These are phyloP conservation scores for Globisporangium cystogenes DNA, from an alignment of 352 stramenopile species.

Conservation along the genomic window DNA sequence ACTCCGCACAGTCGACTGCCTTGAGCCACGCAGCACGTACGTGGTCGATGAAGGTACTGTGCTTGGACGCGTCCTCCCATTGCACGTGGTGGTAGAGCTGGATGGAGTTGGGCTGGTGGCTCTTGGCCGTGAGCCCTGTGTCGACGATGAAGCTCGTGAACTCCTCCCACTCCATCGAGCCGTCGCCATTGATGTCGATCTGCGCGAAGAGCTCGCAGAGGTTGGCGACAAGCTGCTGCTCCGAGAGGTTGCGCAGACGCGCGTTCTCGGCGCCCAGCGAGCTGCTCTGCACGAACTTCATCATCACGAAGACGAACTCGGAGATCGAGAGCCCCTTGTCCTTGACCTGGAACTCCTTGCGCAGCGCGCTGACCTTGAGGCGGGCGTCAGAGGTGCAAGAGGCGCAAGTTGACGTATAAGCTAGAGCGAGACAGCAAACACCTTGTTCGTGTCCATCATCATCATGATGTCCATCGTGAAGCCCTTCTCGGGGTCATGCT, in stretches of 20 bases:
- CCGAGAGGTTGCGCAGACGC: conserved; percentile 52
- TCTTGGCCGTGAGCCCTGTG: conserved; percentile 75
- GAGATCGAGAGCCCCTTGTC: conserved; percentile 70
- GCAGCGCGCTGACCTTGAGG: conserved; percentile 61
- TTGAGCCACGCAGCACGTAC: conserved; percentile 9
- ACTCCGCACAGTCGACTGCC: background rate
- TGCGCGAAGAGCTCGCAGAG: conserved; percentile 88
- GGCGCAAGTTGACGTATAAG: background rate
- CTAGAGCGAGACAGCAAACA: background rate
- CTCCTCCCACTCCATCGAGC: conserved; percentile 91
- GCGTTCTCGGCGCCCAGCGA: conserved; percentile 51
- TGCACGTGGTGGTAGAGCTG: conserved; percentile 73
- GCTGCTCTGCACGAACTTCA: conserved; percentile 63
- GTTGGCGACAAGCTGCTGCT: conserved; percentile 79
- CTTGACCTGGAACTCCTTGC: conserved; percentile 82
- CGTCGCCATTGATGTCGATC: conserved; percentile 90
- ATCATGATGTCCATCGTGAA: conserved; percentile 93
- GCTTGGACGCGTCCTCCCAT: conserved; percentile 83
- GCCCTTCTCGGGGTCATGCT: conserved; percentile 71
- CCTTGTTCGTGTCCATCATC: conserved; percentile 88
- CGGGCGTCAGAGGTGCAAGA: background rate
- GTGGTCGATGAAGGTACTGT: conserved; percentile 79
- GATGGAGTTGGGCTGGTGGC: conserved; percentile 84
- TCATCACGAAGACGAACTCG: conserved; percentile 89
- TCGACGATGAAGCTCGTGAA: conserved; percentile 91